Percentiles rank a stretch among this genome's conserved stretches.
These are phyloP conservation scores for Kwoniella heveanensis DNA, from an alignment of 768 basidiomycete species.

Conservation along the genomic window DNA sequence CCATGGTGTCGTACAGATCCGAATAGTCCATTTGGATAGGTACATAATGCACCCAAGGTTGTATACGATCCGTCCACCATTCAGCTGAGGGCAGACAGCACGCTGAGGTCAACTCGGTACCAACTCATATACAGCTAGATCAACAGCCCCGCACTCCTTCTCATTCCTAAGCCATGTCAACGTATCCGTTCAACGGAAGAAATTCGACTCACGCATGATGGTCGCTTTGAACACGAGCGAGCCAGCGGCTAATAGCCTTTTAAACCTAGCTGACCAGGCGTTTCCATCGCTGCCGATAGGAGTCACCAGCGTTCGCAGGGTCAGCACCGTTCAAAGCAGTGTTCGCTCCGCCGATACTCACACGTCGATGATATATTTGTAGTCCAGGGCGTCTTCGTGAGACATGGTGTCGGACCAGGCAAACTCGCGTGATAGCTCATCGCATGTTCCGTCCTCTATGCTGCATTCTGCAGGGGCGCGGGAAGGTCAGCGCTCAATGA, in stretches of 20 bases:
- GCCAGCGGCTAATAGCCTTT: slow-evolving; percentile 46
- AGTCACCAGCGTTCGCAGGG: not conserved
- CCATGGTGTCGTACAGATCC: slow-evolving; percentile 47
- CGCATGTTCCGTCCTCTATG: slow-evolving; percentile 48
- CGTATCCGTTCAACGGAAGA: not conserved
- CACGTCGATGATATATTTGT: slow-evolving; percentile 53
- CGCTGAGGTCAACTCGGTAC: no score
- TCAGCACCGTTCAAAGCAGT: not conserved
- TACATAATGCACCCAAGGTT: slow-evolving; percentile 55
- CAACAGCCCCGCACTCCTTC: no score
- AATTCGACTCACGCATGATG: slow-evolving; percentile 47
- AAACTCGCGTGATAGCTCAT: slow-evolving; percentile 39
- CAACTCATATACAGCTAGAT: no score
- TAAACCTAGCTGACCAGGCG: slow-evolving; percentile 54
- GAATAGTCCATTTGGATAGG: slow-evolving; percentile 50
- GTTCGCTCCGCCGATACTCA: slow-evolving; percentile 21
- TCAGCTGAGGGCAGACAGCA: slow-evolving; percentile 32
- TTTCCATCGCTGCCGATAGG: slow-evolving; percentile 44
- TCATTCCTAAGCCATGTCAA: no score
- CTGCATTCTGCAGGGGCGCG: slow-evolving; percentile 38
- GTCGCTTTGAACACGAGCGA: slow-evolving; percentile 52
- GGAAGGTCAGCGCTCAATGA: no score
- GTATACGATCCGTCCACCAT: slow-evolving; percentile 54
- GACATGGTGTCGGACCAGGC: slow-evolving; percentile 33
- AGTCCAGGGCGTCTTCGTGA: slow-evolving; percentile 44